phyloP scores from a whole-genome alignment of 192 early-diverging fungal genomes.

The Backusella circina region DNA sequence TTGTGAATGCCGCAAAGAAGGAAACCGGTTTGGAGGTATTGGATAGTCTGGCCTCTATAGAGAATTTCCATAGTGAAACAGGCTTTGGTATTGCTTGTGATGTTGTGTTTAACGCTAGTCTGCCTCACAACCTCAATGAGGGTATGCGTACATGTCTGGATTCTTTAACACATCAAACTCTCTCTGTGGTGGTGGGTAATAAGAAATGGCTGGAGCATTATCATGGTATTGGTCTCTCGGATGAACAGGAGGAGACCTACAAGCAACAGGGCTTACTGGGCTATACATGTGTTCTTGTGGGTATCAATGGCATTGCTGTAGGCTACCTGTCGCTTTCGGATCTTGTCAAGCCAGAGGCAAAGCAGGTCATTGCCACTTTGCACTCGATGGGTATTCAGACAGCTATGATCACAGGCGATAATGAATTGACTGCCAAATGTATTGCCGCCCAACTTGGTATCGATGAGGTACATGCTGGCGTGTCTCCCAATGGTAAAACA shows the following conservation, averaged over 20 bases:
- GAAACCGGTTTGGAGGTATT: constrained; percentile 24
- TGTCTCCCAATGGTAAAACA: constrained; percentile 88
- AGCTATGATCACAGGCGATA: constrained; percentile 94
- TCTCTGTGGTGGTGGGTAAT: constrained; percentile 73
- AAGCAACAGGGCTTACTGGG: constrained; percentile 58
- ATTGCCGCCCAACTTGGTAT: constrained; percentile 87
- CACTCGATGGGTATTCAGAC: constrained; percentile 71
- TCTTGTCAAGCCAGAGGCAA: constrained; percentile 75
- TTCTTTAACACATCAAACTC: background rate
- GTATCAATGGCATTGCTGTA: constrained; percentile 51
- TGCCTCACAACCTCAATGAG: background rate
- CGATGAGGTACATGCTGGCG: constrained; percentile 80
- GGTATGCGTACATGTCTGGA: background rate
- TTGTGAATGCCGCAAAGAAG: constrained; percentile 57
- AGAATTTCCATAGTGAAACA: constrained; percentile 62
- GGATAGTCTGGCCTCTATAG: constrained; percentile 40
- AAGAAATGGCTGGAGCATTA: constrained; percentile 51
- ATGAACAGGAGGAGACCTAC: background rate
- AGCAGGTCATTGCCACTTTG: constrained; percentile 65
- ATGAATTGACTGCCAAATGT: constrained; percentile 73
- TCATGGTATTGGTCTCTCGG: constrained; percentile 38
- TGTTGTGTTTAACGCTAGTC: constrained; percentile 13
- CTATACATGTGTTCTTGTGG: constrained; percentile 79
- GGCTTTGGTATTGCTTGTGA: constrained; percentile 27
- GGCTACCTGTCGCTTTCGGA: constrained; percentile 86